Percentiles rank a stretch among this genome's conserved stretches.
Conservation (phyloP, 768 basidiomycete species). For the Suillus hirtellus region DNA sequence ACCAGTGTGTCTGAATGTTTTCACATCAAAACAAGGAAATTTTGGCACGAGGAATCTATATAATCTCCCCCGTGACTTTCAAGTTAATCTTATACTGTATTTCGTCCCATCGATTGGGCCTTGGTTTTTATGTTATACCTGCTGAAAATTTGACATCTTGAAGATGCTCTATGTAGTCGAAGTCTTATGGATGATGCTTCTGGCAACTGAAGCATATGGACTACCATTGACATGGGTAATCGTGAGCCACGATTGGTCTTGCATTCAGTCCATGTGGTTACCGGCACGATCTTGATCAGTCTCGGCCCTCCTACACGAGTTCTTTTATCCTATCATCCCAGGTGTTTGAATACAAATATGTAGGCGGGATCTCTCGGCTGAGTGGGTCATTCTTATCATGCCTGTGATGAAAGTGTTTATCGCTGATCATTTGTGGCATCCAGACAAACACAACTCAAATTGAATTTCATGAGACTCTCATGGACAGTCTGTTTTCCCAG, state of each 20-base stretch:
- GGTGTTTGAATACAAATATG: neutral
- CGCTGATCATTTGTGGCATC: neutral
- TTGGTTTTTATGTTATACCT: neutral
- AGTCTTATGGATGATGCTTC: neutral
- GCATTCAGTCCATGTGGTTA: neutral
- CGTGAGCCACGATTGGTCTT: neutral
- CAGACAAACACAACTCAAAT: conserved; percentile 25
- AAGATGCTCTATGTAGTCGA: neutral
- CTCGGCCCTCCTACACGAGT: neutral
- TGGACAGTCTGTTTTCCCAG: conserved; percentile 30
- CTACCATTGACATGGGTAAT: neutral
- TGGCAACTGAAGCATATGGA: neutral
- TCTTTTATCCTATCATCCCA: neutral
- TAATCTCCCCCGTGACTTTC: neutral
- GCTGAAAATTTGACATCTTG: neutral
- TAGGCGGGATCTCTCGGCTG: conserved; percentile 14
- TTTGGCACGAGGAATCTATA: neutral
- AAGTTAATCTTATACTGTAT: neutral
- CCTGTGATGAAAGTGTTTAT: neutral
- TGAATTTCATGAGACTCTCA: conserved; percentile 25
- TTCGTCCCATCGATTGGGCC: neutral
- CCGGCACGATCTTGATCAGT: neutral
- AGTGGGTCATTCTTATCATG: conserved; percentile 14
- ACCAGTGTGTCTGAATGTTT: neutral
- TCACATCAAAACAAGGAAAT: neutral